Conservation (phyloP, 768 basidiomycete species). For the Lentinula detonsa region DNA sequence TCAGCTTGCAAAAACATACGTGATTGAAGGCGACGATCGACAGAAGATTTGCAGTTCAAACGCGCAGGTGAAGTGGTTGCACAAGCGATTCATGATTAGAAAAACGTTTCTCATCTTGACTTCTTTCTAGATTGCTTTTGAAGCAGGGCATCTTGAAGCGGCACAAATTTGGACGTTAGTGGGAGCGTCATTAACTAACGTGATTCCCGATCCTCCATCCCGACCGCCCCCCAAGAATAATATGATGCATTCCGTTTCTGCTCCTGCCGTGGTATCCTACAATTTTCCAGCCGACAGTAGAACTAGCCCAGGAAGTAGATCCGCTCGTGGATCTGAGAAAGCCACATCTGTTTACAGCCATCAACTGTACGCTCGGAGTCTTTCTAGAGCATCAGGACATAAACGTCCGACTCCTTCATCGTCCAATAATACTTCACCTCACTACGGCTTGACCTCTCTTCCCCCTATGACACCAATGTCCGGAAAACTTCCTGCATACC, state of each 20-base stretch:
- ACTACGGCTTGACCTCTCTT: slow-evolving; percentile 32
- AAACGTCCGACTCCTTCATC: slow-evolving; percentile 43
- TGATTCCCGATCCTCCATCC: slow-evolving; percentile 30
- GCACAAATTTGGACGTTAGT: slow-evolving; percentile 69
- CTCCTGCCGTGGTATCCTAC: slow-evolving; percentile 31
- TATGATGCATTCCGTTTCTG: slow-evolving; percentile 33
- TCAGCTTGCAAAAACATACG: slow-evolving; percentile 58
- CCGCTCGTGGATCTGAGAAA: slow-evolving; percentile 9
- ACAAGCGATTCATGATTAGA: neutral
- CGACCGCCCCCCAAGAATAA: slow-evolving; percentile 15
- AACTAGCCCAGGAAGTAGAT: slow-evolving; percentile 19
- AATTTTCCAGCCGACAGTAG: slow-evolving; percentile 19
- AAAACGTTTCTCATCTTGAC: slow-evolving; percentile 11
- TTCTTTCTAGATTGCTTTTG: slow-evolving; percentile 44
- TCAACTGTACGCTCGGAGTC: slow-evolving; percentile 18
- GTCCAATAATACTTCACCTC: slow-evolving; percentile 54
- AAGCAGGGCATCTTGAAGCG: slow-evolving; percentile 46
- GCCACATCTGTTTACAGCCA: slow-evolving; percentile 12
- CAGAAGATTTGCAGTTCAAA: slow-evolving; percentile 51
- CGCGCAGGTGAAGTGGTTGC: slow-evolving; percentile 37
- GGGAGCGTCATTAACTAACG: slow-evolving; percentile 46
- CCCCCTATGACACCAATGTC: slow-evolving; percentile 36
- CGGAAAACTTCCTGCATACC: slow-evolving; percentile 25
- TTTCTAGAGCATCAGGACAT: slow-evolving; percentile 35
- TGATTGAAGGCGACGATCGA: slow-evolving; percentile 44